These are phyloP conservation scores for Trichoderma polysporum DNA, from an alignment of 2,329 filamentous ascomycete genomes.

Conservation along the genomic window DNA sequence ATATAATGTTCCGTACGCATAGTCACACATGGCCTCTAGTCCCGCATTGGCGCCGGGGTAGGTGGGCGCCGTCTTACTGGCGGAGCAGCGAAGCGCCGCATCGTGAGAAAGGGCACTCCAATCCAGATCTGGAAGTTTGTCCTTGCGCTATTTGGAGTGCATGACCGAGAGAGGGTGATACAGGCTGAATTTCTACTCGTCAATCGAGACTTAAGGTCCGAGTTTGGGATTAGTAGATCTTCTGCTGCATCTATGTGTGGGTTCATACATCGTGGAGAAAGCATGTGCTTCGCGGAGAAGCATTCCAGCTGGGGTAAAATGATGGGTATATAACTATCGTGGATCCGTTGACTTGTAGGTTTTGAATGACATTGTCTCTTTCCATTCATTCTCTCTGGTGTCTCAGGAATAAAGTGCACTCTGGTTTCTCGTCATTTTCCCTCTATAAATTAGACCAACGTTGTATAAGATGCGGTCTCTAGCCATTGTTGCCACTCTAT, in stretches of 20 bases:
- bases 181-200: not conserved
- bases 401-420: not conserved
- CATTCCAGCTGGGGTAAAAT: not conserved
- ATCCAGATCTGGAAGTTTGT: constrained; percentile 18
- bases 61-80: not conserved
- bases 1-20: not conserved
- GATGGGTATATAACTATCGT: not conserved
- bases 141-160: not conserved
- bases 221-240: constrained; percentile 4
- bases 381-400: not conserved
- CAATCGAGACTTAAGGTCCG: not conserved
- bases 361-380: not conserved
- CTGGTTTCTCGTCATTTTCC: not conserved
- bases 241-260: not conserved
- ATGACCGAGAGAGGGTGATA: not conserved
- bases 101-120: not conserved
- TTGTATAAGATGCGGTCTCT: constrained; percentile 15
- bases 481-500: not conserved
- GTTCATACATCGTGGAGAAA: constrained; percentile 4
- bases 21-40: constrained; percentile 1
- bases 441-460: not conserved
- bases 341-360: not conserved
- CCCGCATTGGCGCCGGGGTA: constrained; percentile 8
- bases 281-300: not conserved
- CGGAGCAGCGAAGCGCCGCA: constrained; percentile 13